Base-by-base conservation (phyloP, 208 protist species). In the Porcisia hertigi region DNA sequence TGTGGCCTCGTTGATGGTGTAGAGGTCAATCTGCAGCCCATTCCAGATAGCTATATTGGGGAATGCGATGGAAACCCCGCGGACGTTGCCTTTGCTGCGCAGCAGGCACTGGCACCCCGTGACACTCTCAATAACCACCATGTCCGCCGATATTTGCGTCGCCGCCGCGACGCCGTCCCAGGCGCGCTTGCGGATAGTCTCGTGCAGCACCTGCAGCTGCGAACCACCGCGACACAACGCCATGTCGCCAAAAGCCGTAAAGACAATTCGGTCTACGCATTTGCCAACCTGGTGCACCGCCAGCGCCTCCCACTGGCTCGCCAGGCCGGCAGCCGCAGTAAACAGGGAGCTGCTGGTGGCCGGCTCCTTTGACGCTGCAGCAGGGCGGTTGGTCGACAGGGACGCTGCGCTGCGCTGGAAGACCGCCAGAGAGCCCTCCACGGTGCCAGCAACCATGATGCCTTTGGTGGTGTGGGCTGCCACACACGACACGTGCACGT, bases 1-100 rank as follows among this genome's bases (percentile, higher is more conserved):
- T 3, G 88, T 94, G 30, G 86, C 69, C 76, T 96, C 92, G 86
- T 96, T 93, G 74, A 97, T 93, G 58, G 88, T 88, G 83, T 95
- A 98, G 23, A 97, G 67, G 70, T 96, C 92, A 62, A 98, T 96
- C 81, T 96, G 88, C 25, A 86, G 85, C 45, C 92, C 94, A 69
- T 86, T 93, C 92, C 93, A 98, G n/a, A 97, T 76, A 12, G 88
- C 92, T 69, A 98, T 94, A 70, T 91, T 87, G 4, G 94, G 92
- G 70, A 96, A 96, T 16, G 88, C 82, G 54, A 96, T 87, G 53
- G 91, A 94, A 30, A 98, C 49, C 30, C 92, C 96, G 49, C 88
- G 84, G 69, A 97, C 85, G 66, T 89, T 94, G 65, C 75, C 86
- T 41, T 76, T 85, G 75, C 88, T 96, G 63, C 87, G 86, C 36